phyloP scores from a whole-genome alignment of 73 alveolate genomes.

The Halteria grandinella region DNA sequence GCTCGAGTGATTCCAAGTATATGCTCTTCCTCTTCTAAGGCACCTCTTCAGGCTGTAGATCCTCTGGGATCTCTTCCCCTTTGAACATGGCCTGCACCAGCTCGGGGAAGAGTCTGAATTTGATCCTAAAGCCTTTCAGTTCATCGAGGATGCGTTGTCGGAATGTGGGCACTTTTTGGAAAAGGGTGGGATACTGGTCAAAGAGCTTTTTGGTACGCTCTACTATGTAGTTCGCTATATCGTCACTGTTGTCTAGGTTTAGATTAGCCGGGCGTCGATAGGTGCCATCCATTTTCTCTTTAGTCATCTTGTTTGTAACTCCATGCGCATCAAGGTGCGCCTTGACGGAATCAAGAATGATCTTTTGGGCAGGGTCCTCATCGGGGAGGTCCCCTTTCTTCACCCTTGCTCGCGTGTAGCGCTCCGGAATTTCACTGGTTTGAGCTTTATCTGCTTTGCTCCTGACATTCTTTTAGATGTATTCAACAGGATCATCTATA shows the following conservation, averaged over 20 bases:
- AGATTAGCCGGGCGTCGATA: constrained; percentile 9
- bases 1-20: background rate
- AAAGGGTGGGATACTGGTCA: constrained; percentile 11
- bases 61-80: constrained; percentile 26
- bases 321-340: constrained; percentile 16
- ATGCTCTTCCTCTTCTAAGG: constrained; percentile 7
- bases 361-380: background rate
- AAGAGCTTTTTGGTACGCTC: constrained; percentile 12
- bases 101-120: constrained; percentile 12
- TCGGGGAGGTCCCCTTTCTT: constrained; percentile 10
- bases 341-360: background rate
- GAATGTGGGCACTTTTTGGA: background rate
- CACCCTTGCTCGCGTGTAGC: constrained; percentile 9
- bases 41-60: background rate
- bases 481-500: constrained; percentile 42
- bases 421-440: constrained; percentile 3
- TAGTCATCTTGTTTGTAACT: constrained; percentile 8
- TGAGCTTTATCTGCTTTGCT: constrained; percentile 1
- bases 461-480: background rate
- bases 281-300: constrained; percentile 47
- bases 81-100: constrained; percentile 20
- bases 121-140: constrained; percentile 4
- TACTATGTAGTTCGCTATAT: background rate
- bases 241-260: background rate
- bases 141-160: constrained; percentile 6